These are phyloP conservation scores for Fusarium kyushuense DNA, from an alignment of 2,329 filamentous ascomycete genomes.

Conservation along the genomic window DNA sequence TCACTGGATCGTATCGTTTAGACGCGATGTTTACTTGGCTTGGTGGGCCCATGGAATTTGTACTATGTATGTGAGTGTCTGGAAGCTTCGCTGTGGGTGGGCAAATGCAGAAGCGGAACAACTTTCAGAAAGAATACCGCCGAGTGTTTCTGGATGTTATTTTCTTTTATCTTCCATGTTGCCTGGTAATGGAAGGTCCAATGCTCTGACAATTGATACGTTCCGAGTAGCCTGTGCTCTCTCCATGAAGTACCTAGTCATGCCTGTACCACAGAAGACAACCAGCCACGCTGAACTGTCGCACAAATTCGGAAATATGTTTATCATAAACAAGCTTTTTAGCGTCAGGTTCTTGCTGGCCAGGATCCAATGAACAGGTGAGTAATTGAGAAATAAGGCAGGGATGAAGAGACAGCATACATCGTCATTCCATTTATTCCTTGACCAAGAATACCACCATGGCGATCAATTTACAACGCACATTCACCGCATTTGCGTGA, in stretches of 20 bases:
- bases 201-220: neutral
- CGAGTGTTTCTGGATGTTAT: neutral
- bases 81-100: fast-evolving
- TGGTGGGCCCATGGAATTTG: neutral
- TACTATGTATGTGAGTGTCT: fast-evolving
- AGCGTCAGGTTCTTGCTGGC: slow-evolving; percentile 6
- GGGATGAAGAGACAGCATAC: neutral
- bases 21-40: neutral
- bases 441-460: neutral
- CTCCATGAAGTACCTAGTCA: too few species aligned
- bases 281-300: fast-evolving
- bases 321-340: slow-evolving; percentile 36
- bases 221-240: neutral
- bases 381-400: neutral
- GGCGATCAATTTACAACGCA: neutral
- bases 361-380: neutral
- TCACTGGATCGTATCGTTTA: neutral
- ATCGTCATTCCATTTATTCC: neutral
- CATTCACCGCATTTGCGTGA: neutral
- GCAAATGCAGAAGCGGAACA: fast-evolving
- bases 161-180: neutral
- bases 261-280: neutral
- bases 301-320: neutral
- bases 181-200: fast-evolving
- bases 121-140: fast-evolving